These are phyloP conservation scores for Dioscorea zingiberensis DNA, from an alignment of 106 monocot species.

Conservation along the genomic window DNA sequence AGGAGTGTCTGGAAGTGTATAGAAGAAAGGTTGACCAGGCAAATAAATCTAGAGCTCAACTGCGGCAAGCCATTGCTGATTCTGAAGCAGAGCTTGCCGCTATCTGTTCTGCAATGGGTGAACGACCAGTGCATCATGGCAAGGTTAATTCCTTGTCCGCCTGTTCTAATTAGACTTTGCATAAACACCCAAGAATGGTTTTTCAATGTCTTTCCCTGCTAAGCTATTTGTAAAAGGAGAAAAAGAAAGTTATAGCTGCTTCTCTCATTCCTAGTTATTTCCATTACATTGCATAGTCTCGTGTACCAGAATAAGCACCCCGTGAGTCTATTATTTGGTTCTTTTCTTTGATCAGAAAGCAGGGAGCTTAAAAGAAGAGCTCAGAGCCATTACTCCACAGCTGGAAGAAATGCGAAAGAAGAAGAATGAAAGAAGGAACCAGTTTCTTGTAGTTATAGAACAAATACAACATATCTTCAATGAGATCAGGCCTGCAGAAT, in stretches of 20 bases:
- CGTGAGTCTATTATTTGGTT: too few species aligned
- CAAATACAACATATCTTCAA: slow-evolving; percentile 53
- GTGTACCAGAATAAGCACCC: too few species aligned
- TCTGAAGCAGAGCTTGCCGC: slow-evolving; percentile 70
- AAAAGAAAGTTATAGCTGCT: neutral
- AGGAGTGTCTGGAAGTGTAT: slow-evolving; percentile 75
- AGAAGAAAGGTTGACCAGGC: slow-evolving; percentile 64
- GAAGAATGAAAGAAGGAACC: slow-evolving; percentile 48
- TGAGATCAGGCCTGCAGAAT: slow-evolving; percentile 50
- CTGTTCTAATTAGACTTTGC: neutral
- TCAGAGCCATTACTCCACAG: slow-evolving; percentile 40
- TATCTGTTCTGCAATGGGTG: slow-evolving; percentile 69
- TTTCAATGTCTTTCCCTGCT: neutral
- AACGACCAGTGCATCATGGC: slow-evolving; percentile 48
- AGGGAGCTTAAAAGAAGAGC: slow-evolving; percentile 57
- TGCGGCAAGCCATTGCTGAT: slow-evolving; percentile 63
- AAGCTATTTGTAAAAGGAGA: neutral
- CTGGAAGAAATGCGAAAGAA: slow-evolving; percentile 78
- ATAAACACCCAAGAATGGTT: neutral
- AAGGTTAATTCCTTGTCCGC: slow-evolving; percentile 35
- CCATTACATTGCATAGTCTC: neutral
- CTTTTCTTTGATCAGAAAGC: slow-evolving; percentile 19
- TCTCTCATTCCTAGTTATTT: neutral
- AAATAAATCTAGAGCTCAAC: slow-evolving; percentile 51
- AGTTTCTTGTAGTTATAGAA: slow-evolving; percentile 60